Percentiles rank a stretch among this genome's conserved stretches.
These are phyloP conservation scores for Iris pallida DNA, from an alignment of 116 monocot genomes.

Conservation along the genomic window DNA sequence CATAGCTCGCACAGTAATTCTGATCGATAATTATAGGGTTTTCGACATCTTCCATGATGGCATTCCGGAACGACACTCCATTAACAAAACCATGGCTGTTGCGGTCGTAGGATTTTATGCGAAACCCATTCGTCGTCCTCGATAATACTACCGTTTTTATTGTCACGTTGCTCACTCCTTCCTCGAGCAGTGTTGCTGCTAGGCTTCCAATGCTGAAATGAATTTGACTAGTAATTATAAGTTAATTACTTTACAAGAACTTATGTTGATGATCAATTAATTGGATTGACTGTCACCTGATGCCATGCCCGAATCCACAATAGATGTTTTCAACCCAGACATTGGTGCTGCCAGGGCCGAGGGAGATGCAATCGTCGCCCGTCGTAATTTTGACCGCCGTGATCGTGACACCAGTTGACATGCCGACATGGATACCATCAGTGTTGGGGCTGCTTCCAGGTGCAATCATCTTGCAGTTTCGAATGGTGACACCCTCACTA, in stretches of 20 bases:
- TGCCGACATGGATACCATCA: conserved; percentile 13
- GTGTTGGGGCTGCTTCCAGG: conserved; percentile 22
- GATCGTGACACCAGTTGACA: neutral
- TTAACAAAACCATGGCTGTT: neutral
- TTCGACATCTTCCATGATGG: neutral
- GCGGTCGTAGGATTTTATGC: conserved; percentile 1
- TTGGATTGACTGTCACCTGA: conserved; percentile 3
- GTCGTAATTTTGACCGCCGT: neutral
- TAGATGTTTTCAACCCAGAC: neutral
- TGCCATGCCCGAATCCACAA: conserved; percentile 19
- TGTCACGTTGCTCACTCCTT: neutral
- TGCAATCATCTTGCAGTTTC: neutral
- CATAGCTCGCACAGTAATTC: neutral
- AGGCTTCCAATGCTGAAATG: neutral
- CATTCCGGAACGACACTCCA: neutral
- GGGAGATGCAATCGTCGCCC: conserved; percentile 17
- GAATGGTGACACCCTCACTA: neutral
- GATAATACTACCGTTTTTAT: neutral
- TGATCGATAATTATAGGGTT: conserved; percentile 1
- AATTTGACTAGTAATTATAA: neutral
- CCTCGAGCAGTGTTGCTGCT: neutral
- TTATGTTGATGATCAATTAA: neutral
- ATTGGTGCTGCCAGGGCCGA: conserved; percentile 10
- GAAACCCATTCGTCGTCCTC: neutral
- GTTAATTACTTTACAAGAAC: neutral